Base-by-base conservation (phyloP, 768 basidiomycete genomes). In the Naganishia vishniacii region DNA sequence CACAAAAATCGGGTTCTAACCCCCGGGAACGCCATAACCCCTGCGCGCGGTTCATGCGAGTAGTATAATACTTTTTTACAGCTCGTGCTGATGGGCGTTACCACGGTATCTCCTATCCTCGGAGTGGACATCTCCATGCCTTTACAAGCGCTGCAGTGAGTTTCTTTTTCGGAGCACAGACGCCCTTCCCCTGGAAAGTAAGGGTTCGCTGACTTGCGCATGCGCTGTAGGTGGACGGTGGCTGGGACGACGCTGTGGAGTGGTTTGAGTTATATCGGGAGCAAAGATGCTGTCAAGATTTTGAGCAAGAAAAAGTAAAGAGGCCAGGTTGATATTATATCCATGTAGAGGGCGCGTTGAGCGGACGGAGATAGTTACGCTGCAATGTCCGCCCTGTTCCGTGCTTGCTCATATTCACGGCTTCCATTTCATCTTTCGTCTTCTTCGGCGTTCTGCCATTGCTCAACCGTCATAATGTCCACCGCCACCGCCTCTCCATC, bases 61-160 rank as follows among this genome's bases (percentile, higher is more conserved):
- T 68, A 95, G 89, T 81, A 90, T 65, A 99, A 99, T 74, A 99
- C 94, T 0, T 86, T 86, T 7, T 82, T 97, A 5, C 94, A 99
- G 75, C 84, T 99, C 13, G 77, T 88, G 7, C 80, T 99, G 18
- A 95, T 99, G 89, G 93, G 91, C 1, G 77, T 80, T 0, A 93
- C 91, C 4, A 94, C 92, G 0, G 80, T 94, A 62, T 85, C 85
- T 48, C 93, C 93, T 0, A 80, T 98, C 32, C 76, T 89, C 4
- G 84, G 88, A 0, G 72, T 79, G 6, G 84, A 87, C 29, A 75
- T 89, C 5, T 72, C 78, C 2, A 37, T 80, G 44, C 80, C 83
- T 25, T 78, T 97, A 12, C 81, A 81, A 48, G 84, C 82, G 12
- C 79, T 93, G 62, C 90, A 93, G 91, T 90, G 75, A 69, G 89